Evolutionary conservation across 139 green algal genomes (phyloP).

Genomic region (Volvox reticuliferus): DNA sequence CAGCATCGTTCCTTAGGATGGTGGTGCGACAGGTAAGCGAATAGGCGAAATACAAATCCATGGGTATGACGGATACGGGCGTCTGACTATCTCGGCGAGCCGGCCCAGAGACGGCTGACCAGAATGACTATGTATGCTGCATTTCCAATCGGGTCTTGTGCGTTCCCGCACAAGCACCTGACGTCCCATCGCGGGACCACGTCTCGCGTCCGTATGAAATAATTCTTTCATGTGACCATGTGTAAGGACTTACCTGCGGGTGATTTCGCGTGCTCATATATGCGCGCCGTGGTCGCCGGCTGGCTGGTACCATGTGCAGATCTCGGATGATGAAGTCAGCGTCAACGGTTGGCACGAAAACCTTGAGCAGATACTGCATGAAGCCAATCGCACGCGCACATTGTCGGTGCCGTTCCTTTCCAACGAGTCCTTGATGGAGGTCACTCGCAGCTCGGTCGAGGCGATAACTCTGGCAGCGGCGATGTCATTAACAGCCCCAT

Average conservation of each 20-base stretch:
- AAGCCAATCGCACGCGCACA: background rate
- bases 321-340: background rate
- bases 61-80: too few relatives aligned
- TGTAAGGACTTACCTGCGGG: background rate
- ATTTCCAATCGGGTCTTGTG: background rate
- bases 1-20: too few relatives aligned
- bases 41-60: too few relatives aligned
- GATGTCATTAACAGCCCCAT: background rate
- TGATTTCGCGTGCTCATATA: background rate
- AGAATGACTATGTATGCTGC: background rate
- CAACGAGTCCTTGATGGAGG: background rate
- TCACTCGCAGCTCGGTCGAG: background rate
- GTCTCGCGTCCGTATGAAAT: too few relatives aligned
- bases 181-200: background rate
- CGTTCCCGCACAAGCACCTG: too few relatives aligned
- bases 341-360: conserved; percentile 9
- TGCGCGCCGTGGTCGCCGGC: background rate
- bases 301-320: background rate
- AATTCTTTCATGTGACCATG: too few relatives aligned
- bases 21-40: too few relatives aligned
- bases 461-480: background rate
- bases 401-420: background rate
- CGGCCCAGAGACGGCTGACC: background rate
- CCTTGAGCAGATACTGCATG: conserved; percentile 1
- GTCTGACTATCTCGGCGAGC: background rate